Conservation (phyloP, 164 flowering plant genomes). For the Nelumbo lutea region DNA sequence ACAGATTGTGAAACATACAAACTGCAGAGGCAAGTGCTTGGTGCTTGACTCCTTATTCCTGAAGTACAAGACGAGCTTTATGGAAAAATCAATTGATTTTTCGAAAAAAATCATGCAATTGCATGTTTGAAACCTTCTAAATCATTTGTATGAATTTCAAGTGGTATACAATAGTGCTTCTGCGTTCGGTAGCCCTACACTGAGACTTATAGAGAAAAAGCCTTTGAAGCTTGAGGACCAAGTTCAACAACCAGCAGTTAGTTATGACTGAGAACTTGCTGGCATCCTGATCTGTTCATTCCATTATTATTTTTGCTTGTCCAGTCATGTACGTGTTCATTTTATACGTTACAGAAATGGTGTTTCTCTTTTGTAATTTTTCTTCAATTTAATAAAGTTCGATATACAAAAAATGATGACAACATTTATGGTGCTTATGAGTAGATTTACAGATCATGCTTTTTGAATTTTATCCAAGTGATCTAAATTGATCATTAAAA, state of each 20-base stretch:
- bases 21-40: background rate
- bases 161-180: background rate
- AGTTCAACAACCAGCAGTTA: background rate
- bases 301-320: too few relatives aligned
- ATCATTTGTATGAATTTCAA: background rate
- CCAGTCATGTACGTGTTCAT: too few relatives aligned
- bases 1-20: background rate
- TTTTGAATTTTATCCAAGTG: too few relatives aligned
- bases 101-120: background rate
- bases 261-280: background rate
- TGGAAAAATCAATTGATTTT: background rate
- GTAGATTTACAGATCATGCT: too few relatives aligned
- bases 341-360: too few relatives aligned
- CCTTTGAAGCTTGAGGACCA: background rate
- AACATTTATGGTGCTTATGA: too few relatives aligned
- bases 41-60: background rate
- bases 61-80: background rate
- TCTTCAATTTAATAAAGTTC: too few relatives aligned
- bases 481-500: too few relatives aligned
- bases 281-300: background rate
- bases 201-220: background rate
- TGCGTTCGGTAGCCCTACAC: background rate
- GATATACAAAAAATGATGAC: too few relatives aligned
- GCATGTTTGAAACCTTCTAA: too few relatives aligned
- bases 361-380: too few relatives aligned